Evolutionary conservation across 805 yeast species (phyloP).

Genomic region (Brettanomyces naardenensis): DNA sequence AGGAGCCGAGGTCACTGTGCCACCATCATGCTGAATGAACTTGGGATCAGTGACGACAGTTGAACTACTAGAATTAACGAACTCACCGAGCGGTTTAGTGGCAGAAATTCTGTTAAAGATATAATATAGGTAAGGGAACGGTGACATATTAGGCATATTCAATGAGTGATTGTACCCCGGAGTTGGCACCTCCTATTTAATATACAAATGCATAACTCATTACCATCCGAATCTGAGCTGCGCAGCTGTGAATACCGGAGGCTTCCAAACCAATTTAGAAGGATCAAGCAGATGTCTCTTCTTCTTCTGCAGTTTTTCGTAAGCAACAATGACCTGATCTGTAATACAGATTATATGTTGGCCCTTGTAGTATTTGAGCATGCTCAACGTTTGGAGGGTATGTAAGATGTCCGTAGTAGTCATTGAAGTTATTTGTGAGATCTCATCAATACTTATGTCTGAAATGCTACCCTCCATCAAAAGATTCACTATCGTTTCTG

Average conservation of each 20-base stretch:
- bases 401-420: conserved; percentile 94
- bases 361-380: conserved; percentile 88
- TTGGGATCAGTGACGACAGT: no score
- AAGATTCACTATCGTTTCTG: conserved; percentile 74
- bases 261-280: conserved; percentile 73
- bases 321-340: conserved; percentile 69
- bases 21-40: no score
- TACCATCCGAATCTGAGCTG: conserved; percentile 95
- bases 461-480: conserved; percentile 51
- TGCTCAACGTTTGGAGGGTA: conserved; percentile 84
- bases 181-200: no score
- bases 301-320: conserved; percentile 56
- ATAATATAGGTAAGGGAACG: no score
- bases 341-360: conserved; percentile 87
- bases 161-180: no score
- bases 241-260: conserved; percentile 93
- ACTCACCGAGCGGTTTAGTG: no score
- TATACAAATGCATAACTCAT: background rate
- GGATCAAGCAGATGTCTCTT: conserved; percentile 76
- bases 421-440: conserved; percentile 81
- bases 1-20: no score
- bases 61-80: no score
- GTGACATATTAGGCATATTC: no score
- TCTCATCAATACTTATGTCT: conserved; percentile 75
- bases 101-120: no score